Evolutionary conservation across 129 eudicot genomes (phyloP), one percentile per base, ranked within the genome.

Genomic region (Flaveria bidentis): DNA sequence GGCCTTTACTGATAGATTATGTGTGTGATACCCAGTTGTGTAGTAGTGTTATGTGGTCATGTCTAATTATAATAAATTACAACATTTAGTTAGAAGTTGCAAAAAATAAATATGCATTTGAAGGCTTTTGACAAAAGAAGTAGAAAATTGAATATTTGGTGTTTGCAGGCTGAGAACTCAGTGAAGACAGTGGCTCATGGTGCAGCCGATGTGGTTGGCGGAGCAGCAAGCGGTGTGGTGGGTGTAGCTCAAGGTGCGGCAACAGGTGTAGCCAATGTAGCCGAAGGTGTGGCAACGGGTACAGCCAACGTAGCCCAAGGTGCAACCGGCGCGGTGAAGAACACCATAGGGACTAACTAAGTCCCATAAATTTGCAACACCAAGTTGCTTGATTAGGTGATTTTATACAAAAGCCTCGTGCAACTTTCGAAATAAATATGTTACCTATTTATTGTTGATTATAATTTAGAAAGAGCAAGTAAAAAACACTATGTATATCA

Each of bases 121-220:
- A 9, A 28, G 4, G 44, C 13, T 61, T 28, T 25, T 25, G 12
- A 60, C 13, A 11, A 13, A 17, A 39, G 25, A 62, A 28, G 9
- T 61, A 58, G 33, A 1, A 28, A 8, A 62, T 62, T 4, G 44
- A 62, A 26, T 28, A 26, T 49, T 39, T 17, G 41, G 10, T 15
- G 23, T 33, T 26, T 62, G 81, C 39, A 93, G 97, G 82, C 91
- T 6, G 89, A 86, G 8, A 88, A 81, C 12, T 87, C 88, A 30
- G 87, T 86, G 84, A 90, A 83, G 85, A 81, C 84, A 36, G 86
- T 90, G 90, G 90, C 96, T 2, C 90, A 86, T 1, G 98, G 96
- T 55, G 96, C 92, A 15, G 96, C 93, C 1, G 92, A 88, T 47
- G 63, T 84, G 30, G 86, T 87, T 4, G 78, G 83, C n/a, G 96